Evolutionary conservation across 495 filamentous ascomycete species (phyloP).

Genomic region (Aspergillus sclerotiicarbonarius): DNA sequence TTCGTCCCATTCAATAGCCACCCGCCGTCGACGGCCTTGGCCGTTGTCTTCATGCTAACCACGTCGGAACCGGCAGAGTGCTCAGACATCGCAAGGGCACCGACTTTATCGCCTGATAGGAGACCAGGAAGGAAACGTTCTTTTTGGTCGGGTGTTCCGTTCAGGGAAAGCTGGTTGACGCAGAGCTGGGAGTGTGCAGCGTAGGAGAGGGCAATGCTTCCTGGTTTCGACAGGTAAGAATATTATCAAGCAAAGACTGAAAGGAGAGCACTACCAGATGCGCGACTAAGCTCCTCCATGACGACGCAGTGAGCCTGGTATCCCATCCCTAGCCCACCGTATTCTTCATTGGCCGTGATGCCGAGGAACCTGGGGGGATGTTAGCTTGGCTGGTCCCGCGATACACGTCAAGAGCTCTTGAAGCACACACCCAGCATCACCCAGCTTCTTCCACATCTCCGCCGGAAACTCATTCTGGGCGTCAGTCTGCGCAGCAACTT

Average conservation of each 20-base stretch:
- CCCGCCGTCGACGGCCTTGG: constrained; percentile 77
- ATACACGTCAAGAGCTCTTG: neutral
- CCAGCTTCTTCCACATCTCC: constrained; percentile 92
- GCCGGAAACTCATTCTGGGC: constrained; percentile 81
- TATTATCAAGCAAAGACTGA: neutral
- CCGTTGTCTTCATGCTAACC: constrained; percentile 88
- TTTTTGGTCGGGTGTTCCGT: constrained; percentile 81
- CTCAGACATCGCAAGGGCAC: constrained; percentile 94
- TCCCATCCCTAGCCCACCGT: constrained; percentile 86
- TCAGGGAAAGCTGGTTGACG: constrained; percentile 92
- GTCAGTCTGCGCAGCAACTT: constrained; percentile 79
- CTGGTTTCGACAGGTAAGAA: constrained; percentile 33
- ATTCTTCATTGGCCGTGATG: constrained; percentile 90
- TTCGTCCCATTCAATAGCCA: constrained; percentile 87
- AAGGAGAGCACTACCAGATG: constrained; percentile 44
- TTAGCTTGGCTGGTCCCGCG: constrained; percentile 11
- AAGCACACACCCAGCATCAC: constrained; percentile 66
- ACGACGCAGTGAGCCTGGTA: constrained; percentile 97
- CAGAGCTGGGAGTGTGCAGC: constrained; percentile 96
- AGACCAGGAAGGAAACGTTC: constrained; percentile 74
- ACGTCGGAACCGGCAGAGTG: constrained; percentile 90
- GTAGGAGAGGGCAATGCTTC: constrained; percentile 89
- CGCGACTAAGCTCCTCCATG: constrained; percentile 83
- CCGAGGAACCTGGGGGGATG: constrained; percentile 65
- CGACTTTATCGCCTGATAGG: constrained; percentile 77